phyloP scores from a whole-genome alignment of 352 stramenopile species.

The Pythium phragmiticola region DNA sequence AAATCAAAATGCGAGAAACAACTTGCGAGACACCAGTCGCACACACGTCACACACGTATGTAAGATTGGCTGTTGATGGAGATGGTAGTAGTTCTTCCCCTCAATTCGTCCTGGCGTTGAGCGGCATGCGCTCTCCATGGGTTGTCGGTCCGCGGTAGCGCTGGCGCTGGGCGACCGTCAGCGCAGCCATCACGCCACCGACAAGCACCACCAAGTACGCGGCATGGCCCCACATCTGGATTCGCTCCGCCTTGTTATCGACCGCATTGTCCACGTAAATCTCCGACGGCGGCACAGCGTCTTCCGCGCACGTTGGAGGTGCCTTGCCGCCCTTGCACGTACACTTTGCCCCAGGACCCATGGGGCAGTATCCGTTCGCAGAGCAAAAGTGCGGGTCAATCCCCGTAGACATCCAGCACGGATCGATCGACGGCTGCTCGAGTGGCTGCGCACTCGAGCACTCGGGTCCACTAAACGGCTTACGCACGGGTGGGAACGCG shows the following conservation, averaged over 20 bases:
- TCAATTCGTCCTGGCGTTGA: constrained; percentile 4
- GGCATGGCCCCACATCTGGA: constrained; percentile 17
- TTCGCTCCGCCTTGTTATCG: neutral
- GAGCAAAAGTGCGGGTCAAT: constrained; percentile 69
- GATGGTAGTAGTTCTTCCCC: neutral
- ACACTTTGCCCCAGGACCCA: constrained; percentile 64
- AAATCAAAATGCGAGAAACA: neutral
- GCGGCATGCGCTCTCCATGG: constrained; percentile 3
- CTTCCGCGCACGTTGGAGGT: constrained; percentile 17
- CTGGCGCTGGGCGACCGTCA: constrained; percentile 14
- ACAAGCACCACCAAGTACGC: constrained; percentile 19
- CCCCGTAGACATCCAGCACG: constrained; percentile 73
- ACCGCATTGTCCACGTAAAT: neutral
- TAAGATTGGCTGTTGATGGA: neutral
- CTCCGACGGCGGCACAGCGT: neutral
- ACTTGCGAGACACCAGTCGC: too few relatives aligned
- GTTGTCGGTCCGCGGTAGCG: constrained; percentile 2
- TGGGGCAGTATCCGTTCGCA: constrained; percentile 60
- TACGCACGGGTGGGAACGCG: constrained; percentile 49
- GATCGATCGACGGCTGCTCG: constrained; percentile 56
- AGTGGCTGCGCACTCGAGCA: constrained; percentile 22
- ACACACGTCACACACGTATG: too few relatives aligned
- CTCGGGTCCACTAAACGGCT: constrained; percentile 40
- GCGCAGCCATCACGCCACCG: constrained; percentile 10
- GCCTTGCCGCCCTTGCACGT: constrained; percentile 36